Conservation (phyloP, 768 basidiomycete species). For the Kwoniella shandongensis region DNA sequence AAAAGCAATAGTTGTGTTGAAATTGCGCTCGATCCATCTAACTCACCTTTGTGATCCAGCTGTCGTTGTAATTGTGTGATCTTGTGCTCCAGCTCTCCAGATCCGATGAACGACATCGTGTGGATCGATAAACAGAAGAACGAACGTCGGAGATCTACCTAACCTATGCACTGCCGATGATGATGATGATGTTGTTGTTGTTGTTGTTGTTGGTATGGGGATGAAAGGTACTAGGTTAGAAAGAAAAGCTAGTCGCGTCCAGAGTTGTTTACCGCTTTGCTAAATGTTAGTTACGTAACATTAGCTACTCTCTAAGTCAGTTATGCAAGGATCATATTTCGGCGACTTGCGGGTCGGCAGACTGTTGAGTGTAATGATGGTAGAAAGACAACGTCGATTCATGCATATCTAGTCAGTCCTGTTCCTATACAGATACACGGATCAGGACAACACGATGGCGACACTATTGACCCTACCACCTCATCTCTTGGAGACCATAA, state of each 20-base stretch:
- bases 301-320: no score
- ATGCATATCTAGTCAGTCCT: no score
- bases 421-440: no score
- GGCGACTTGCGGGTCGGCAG: no score
- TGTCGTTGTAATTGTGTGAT: constrained; percentile 45
- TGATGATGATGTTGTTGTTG: not conserved
- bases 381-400: no score
- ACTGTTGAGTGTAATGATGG: no score
- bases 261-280: constrained; percentile 8
- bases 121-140: not conserved
- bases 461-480: constrained; percentile 28
- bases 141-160: not conserved
- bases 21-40: not conserved
- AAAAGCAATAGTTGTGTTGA: not conserved
- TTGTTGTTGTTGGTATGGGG: no score
- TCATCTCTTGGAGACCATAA: constrained; percentile 31
- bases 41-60: constrained; percentile 46
- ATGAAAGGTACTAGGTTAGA: no score
- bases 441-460: not conserved
- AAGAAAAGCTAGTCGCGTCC: constrained; percentile 17
- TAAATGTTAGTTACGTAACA: no score
- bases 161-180: no score
- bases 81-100: constrained; percentile 46
- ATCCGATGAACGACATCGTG: constrained; percentile 50
- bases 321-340: no score